Percentiles rank a stretch among this genome's conserved stretches.
Conservation (phyloP, 2,329 filamentous ascomycete genomes). For the Calonectria hongkongensis region DNA sequence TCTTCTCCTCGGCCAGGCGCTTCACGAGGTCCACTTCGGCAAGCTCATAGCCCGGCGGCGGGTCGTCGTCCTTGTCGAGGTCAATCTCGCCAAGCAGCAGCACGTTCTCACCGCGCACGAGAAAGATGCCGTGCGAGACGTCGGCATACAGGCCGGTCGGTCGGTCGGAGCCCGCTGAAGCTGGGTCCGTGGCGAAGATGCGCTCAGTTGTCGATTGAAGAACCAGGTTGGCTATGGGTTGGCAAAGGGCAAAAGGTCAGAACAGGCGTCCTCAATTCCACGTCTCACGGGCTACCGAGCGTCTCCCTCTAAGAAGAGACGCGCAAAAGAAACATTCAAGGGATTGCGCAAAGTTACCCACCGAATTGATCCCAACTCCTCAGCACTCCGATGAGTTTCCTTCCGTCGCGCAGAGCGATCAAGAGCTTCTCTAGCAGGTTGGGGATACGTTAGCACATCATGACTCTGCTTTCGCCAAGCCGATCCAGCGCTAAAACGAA, state of each 20-base stretch:
- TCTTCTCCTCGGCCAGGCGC: constrained; percentile 82
- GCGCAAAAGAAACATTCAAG: neutral
- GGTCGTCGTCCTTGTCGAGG: constrained; percentile 94
- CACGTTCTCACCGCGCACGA: constrained; percentile 98
- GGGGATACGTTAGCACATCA: constrained; percentile 50
- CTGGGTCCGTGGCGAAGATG: constrained; percentile 79
- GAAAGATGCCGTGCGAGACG: constrained; percentile 88
- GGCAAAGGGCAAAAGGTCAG: constrained; percentile 1
- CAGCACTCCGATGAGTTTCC: constrained; percentile 94
- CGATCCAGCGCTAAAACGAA: constrained; percentile 24
- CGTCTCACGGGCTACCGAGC: neutral
- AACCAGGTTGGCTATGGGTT: constrained; percentile 86
- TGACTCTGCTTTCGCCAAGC: constrained; percentile 42
- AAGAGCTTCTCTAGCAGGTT: constrained; percentile 88
- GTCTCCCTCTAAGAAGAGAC: constrained; percentile 3
- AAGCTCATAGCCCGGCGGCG: constrained; percentile 81
- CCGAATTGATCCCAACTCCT: constrained; percentile 99
- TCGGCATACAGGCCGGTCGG: constrained; percentile 83
- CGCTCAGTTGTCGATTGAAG: constrained; percentile 95
- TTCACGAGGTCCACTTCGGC: constrained; percentile 83
- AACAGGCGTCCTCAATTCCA: constrained; percentile 30
- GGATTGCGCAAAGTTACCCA: constrained; percentile 66
- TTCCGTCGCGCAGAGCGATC: constrained; percentile 91
- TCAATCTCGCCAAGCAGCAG: constrained; percentile 96
- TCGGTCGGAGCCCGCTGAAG: constrained; percentile 60